phyloP scores from a whole-genome alignment of 2,329 filamentous ascomycete genomes.

The Pseudogymnoascus verrucosus region DNA sequence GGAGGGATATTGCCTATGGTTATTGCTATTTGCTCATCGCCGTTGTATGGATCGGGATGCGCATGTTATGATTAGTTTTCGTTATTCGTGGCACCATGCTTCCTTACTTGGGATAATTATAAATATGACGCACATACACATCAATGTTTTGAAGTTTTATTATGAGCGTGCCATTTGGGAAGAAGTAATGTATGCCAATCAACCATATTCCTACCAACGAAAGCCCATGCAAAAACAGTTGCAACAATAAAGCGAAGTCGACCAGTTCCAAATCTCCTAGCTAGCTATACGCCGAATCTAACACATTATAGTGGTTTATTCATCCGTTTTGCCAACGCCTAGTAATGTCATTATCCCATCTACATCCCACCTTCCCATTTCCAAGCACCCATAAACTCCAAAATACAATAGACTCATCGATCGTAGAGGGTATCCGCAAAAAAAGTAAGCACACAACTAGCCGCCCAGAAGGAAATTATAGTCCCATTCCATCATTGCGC shows the following conservation, averaged over 20 bases:
- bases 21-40: not conserved
- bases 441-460: not conserved
- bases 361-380: not conserved
- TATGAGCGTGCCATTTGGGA: not conserved
- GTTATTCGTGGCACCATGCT: not conserved
- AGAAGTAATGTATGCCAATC: not conserved
- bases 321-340: not conserved
- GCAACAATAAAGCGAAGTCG: not conserved
- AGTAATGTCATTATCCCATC: not conserved
- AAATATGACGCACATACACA: not conserved
- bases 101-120: conserved; percentile 3
- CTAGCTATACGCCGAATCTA: not conserved
- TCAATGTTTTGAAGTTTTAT: not conserved
- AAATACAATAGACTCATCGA: not conserved
- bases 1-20: not conserved
- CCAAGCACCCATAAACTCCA: not conserved
- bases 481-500: not conserved
- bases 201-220: not conserved
- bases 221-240: not conserved
- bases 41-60: not conserved
- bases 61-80: conserved; percentile 1
- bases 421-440: not conserved
- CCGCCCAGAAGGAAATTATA: not conserved
- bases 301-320: not conserved
- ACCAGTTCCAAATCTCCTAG: not conserved